Percentiles rank a stretch among this genome's conserved stretches.
Evolutionary conservation across 116 monocot species (phyloP).

Genomic region (Phalaenopsis hybrid): DNA sequence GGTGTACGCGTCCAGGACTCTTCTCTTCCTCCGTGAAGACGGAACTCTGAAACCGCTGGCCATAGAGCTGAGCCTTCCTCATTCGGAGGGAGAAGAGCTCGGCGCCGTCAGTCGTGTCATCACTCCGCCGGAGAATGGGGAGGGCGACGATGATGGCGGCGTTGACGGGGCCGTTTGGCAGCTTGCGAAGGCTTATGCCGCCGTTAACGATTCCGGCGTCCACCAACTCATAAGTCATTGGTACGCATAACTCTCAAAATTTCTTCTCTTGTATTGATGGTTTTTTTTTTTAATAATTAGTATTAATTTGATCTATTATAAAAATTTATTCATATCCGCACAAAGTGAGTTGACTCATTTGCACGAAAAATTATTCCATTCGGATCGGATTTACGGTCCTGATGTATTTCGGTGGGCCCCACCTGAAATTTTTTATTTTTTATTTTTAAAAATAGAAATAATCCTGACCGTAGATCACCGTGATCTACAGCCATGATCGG

Average conservation of each 20-base stretch:
- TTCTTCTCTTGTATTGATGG: not conserved
- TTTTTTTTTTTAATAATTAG: no score
- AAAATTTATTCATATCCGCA: no score
- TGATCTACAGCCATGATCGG: no score
- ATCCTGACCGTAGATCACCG: no score
- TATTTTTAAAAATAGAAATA: no score
- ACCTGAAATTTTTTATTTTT: no score
- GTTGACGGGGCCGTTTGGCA: slow-evolving; percentile 17
- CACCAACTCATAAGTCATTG: slow-evolving; percentile 79
- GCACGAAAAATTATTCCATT: no score
- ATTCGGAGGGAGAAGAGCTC: slow-evolving; percentile 16
- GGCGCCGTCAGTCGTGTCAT: slow-evolving; percentile 20
- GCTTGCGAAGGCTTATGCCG: slow-evolving; percentile 59
- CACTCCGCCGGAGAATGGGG: slow-evolving; percentile 15
- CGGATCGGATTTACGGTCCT: no score
- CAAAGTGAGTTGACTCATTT: no score
- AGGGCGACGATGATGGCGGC: not conserved
- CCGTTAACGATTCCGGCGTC: slow-evolving; percentile 63
- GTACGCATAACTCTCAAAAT: not conserved
- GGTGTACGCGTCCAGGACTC: slow-evolving; percentile 31
- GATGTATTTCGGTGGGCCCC: no score
- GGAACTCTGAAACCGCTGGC: slow-evolving; percentile 29
- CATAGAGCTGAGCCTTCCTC: slow-evolving; percentile 29
- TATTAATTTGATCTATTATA: no score
- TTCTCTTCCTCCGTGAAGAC: slow-evolving; percentile 21